Percentiles rank a stretch among this genome's conserved stretches.
Evolutionary conservation across 768 basidiomycete species (phyloP).

Genomic region (Ramaria sp.): DNA sequence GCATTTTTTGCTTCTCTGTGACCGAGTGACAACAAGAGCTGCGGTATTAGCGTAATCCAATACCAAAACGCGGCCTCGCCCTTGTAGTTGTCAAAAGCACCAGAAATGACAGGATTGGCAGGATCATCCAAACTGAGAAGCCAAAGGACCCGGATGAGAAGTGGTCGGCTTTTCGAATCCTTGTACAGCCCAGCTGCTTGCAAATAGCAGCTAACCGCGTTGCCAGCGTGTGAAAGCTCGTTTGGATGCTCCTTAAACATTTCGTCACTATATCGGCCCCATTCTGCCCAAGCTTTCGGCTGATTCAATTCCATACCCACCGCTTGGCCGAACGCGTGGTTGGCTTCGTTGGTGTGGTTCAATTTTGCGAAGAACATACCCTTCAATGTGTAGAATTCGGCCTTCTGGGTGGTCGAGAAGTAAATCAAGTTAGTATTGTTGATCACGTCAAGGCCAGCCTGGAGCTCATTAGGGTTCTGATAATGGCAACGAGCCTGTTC

Average conservation of each 20-base stretch:
- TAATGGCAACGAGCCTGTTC: conserved; percentile 99
- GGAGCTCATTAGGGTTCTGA: conserved; percentile 86
- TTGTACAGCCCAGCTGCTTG: conserved; percentile 96
- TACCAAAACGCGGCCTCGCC: conserved; percentile 97
- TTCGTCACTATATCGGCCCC: conserved; percentile 89
- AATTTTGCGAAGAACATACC: conserved; percentile 95
- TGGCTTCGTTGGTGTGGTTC: conserved; percentile 80
- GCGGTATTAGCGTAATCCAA: conserved; percentile 96
- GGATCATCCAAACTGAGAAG: conserved; percentile 86
- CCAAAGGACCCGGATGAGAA: conserved; percentile 93
- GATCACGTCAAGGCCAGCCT: conserved; percentile 94
- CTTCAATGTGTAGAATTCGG: conserved; percentile 97
- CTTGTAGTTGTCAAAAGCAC: conserved; percentile 89
- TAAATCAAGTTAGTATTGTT: conserved; percentile 99
- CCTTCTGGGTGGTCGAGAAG: conserved; percentile 89
- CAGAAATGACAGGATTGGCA: conserved; percentile 48
- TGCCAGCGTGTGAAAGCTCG: conserved; percentile 69
- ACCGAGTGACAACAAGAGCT: conserved; percentile 80
- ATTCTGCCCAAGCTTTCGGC: conserved; percentile 97
- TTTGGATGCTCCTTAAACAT: conserved; percentile 80
- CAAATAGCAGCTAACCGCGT: conserved; percentile 94
- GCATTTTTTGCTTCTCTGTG: conserved; percentile 92
- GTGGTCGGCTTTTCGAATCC: conserved; percentile 81
- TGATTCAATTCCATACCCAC: conserved; percentile 93
- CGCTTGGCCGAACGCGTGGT: conserved; percentile 85